Percentiles rank a stretch among this genome's conserved stretches.
These are phyloP conservation scores for Picea abies DNA, from an alignment of 83 land plant species.

Conservation along the genomic window DNA sequence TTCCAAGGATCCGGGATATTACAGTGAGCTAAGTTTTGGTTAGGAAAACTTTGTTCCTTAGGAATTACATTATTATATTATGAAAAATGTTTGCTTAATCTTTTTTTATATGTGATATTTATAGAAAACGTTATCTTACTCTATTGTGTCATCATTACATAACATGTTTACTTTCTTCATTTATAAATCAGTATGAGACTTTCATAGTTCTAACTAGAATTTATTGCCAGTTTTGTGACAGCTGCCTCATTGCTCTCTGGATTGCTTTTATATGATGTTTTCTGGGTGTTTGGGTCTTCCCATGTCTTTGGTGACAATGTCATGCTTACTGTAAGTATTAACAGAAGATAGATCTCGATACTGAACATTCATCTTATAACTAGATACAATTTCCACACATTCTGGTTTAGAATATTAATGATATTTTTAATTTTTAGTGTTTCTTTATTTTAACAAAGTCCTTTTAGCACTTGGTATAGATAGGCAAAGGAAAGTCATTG, in stretches of 20 bases:
- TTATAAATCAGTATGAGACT: not conserved
- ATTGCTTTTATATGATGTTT: slow-evolving; percentile 57
- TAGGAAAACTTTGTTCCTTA: not conserved
- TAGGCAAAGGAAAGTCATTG: not conserved
- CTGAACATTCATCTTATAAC: not conserved
- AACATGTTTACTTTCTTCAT: not conserved
- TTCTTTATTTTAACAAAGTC: not conserved
- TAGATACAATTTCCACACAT: not conserved
- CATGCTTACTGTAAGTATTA: slow-evolving; percentile 50
- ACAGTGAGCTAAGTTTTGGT: too few species aligned
- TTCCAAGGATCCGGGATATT: too few species aligned
- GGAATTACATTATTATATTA: not conserved
- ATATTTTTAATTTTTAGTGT: not conserved
- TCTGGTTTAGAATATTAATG: not conserved
- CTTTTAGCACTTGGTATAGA: not conserved
- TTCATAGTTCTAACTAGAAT: slow-evolving; percentile 5
- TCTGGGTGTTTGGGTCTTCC: slow-evolving; percentile 65
- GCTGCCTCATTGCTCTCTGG: slow-evolving; percentile 58
- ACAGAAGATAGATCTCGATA: slow-evolving; percentile 8
- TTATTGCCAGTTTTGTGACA: slow-evolving; percentile 45
- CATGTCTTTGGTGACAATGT: slow-evolving; percentile 63
- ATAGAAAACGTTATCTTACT: not conserved
- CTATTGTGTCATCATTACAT: not conserved
- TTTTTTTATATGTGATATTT: not conserved
- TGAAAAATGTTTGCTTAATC: not conserved